Base-by-base conservation (phyloP, 2,329 filamentous ascomycete genomes). In the Emericellopsis cladophorae region DNA sequence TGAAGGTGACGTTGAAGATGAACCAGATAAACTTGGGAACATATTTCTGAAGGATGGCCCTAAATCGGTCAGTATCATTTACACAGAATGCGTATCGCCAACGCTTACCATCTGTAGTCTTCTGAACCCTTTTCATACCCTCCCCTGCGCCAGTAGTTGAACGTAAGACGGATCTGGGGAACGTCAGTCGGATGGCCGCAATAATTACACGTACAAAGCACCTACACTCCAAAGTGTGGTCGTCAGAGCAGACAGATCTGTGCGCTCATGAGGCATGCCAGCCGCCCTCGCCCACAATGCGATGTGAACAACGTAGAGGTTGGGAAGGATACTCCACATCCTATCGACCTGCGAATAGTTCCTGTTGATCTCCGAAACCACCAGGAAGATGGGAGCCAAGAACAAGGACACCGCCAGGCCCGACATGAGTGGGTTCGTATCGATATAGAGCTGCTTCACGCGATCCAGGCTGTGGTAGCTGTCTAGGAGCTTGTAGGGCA, bases 281-380 rank as follows among this genome's bases (percentile, higher is more conserved):
- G 79, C 74, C 46, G 90, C 53, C 50, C 84, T 81, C 33, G 88
- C 83, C 81, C 89, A 98, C n/a, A 79, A 52, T 31, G 78, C 74
- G 56, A 85, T 92, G 60, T 98, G 89, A 6, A 79, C 72, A 56
- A 92, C 83, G 62, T 94, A 96, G 39, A 95, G 54, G 7, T 85
- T 81, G 2, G 92, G 92, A 39, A 98, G 64, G 45, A 98, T 70
- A 55, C 86, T 92, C 92, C 92, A 98, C 51, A 82, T 65, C 38
- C 92, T 79, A 60, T 98, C 92, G 34, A 98, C 81, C 62, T 98
- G 92, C n/a, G 89, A 95, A 60, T 89, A 95, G 61, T 98, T 98
- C 54, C 74, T 76, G 63, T 93, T 96, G 64, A 87, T 62, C 60
- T 96, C 90, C 1, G 88, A 85, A 5, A 79, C 66, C 26, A 90